Base-by-base conservation (phyloP, 2,329 filamentous ascomycete species). In the Claviceps fusiformis region DNA sequence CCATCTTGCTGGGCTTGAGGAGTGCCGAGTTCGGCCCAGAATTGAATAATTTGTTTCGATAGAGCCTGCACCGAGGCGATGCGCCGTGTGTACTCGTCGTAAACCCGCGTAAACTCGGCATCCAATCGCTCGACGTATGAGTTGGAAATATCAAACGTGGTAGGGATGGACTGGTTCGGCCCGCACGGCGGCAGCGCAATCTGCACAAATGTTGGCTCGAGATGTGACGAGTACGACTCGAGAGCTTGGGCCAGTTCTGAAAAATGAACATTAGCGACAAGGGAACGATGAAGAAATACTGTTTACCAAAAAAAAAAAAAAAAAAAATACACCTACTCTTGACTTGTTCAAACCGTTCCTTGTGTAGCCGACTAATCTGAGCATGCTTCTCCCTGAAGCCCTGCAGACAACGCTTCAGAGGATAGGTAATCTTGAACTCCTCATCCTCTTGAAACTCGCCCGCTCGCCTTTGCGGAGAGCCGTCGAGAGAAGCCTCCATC, bases 21-120 rank as follows among this genome's bases (percentile, higher is more conserved):
- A 1, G 88, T 95, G 47, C 93, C 93, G 10, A 98, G 81, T 69
- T 98, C 93, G 0, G 89, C 92, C 91, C 93, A 98, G 0, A 98
- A 79, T 62, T 89, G 87, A 63, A 98, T 93, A 57, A 95, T 92
- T 58, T 93, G 83, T 63, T 95, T 87, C 45, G 83, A 84, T 3
- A 89, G 71, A 24, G 82, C 72, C 68, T 89, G 83, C 15, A 97
- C 90, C 0, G 81, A 82, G 35, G 80, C 79, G 48, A 95, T 77
- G 50, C 93, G 87, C 61, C 84, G 86, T 47, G 85, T 89, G 71
- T 97, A 98, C 73, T 98, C 95, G 65, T 97, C 90, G 70, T 97
- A 97, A 24, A 98, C 89, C 57, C 90, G 83, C 11, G 89, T 89
- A 66, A 97, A 98, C 70, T 98, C 93, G 54, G 80, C 78, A 67